Conservation (phyloP, 371 early-diverging fungal species). For the Mortierella sp. region DNA sequence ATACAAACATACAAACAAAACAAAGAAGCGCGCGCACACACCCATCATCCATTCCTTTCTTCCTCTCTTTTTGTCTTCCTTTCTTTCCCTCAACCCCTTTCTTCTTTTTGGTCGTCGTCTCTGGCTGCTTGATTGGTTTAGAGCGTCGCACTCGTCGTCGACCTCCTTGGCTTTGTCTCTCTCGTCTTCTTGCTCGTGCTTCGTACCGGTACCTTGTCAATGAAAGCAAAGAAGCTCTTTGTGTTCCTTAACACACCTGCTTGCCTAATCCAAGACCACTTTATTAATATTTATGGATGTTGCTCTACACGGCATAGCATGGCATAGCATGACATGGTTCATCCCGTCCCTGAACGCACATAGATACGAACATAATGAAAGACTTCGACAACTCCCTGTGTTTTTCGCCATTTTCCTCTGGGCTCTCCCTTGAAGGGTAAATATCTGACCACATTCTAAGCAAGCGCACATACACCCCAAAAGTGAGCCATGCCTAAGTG, state of each 20-base stretch:
- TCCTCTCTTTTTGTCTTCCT: no score
- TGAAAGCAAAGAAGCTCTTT: neutral
- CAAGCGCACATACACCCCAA: no score
- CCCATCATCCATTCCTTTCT: neutral
- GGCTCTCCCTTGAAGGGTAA: no score
- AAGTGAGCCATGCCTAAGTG: no score
- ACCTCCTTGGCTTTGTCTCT: neutral
- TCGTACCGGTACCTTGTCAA: neutral
- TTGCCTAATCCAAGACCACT: neutral
- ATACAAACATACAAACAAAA: no score
- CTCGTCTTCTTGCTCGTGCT: neutral
- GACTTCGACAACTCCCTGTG: no score
- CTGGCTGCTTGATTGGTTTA: neutral
- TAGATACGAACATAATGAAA: no score
- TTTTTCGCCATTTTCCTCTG: no score
- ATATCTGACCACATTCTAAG: no score
- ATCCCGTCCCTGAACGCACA: no score
- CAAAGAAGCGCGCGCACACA: no score
- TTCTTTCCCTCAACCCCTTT: neutral
- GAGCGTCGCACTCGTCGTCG: neutral
- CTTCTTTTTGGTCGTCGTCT: neutral
- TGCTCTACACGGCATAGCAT: neutral
- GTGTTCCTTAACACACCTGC: neutral
- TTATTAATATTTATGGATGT: neutral
- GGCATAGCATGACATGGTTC: no score